Evolutionary conservation across 192 early-diverging fungal genomes (phyloP).

Genomic region (Coemansia sp.): DNA sequence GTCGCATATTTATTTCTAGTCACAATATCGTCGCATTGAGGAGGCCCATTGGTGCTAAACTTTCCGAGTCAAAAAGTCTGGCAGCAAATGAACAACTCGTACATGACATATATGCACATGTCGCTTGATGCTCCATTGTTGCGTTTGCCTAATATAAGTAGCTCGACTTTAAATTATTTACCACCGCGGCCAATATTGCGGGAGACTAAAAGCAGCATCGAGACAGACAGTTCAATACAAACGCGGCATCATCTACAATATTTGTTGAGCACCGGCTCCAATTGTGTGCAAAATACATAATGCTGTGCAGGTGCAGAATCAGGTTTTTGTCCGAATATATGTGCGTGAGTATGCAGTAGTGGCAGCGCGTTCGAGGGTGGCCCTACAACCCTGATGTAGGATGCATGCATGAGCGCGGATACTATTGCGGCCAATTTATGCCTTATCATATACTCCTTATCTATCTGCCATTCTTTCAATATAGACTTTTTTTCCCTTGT

Average conservation of each 20-base stretch:
- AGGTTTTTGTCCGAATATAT: conserved; percentile 7
- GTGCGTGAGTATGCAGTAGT: background rate
- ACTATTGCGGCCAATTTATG: conserved; percentile 6
- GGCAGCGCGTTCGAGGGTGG: background rate
- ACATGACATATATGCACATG: background rate
- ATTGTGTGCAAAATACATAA: background rate
- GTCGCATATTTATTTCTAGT: background rate
- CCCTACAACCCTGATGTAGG: background rate
- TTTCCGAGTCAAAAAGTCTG: background rate
- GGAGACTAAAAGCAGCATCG: background rate
- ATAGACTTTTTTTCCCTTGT: background rate
- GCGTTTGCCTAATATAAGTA: background rate
- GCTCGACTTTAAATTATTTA: background rate
- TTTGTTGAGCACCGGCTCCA: conserved; percentile 1
- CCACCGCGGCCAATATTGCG: background rate
- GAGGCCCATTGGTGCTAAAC: background rate
- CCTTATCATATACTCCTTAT: background rate
- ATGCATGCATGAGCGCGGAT: conserved; percentile 2
- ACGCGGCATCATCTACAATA: conserved; percentile 1
- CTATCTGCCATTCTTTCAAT: background rate
- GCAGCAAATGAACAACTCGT: background rate
- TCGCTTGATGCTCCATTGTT: background rate
- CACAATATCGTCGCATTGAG: background rate
- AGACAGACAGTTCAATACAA: background rate
- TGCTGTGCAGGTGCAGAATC: conserved; percentile 1